Conservation (phyloP, 768 basidiomycete species). For the Candolleomyces efflorescens region DNA sequence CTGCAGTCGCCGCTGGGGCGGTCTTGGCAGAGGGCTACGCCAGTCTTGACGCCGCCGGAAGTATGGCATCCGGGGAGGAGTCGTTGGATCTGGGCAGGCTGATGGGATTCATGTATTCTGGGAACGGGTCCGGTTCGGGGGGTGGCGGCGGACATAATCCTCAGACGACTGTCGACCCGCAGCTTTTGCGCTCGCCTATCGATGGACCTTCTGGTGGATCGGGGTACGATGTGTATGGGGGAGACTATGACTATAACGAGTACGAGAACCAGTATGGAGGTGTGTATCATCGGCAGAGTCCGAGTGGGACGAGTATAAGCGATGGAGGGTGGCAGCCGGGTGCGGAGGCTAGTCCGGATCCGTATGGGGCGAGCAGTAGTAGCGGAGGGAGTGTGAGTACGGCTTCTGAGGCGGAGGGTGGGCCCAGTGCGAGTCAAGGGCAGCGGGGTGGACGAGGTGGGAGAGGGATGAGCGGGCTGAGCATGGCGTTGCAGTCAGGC, state of each 20-base stretch:
- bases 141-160: slow-evolving; percentile 10
- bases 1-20: slow-evolving; percentile 61
- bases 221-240: background rate
- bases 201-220: background rate
- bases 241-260: background rate
- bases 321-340: slow-evolving; percentile 7
- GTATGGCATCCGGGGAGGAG: slow-evolving; percentile 43
- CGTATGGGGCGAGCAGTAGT: slow-evolving; percentile 19
- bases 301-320: slow-evolving; percentile 16
- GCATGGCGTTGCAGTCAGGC: background rate
- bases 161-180: slow-evolving; percentile 80
- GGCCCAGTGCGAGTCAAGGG: background rate
- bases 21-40: slow-evolving; percentile 73
- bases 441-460: background rate
- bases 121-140: slow-evolving; percentile 38
- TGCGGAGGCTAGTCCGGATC: slow-evolving; percentile 15
- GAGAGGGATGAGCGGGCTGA: background rate
- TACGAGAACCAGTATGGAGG: background rate
- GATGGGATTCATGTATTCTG: slow-evolving; percentile 61
- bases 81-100: slow-evolving; percentile 61
- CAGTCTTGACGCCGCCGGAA: slow-evolving; percentile 52
- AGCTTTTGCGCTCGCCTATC: slow-evolving; percentile 47
- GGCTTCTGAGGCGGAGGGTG: slow-evolving; percentile 27
- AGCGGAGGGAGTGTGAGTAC: slow-evolving; percentile 39
- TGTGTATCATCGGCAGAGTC: slow-evolving; percentile 19